Base-by-base conservation (phyloP, 768 basidiomycete genomes). In the Tephrocybe sp. region DNA sequence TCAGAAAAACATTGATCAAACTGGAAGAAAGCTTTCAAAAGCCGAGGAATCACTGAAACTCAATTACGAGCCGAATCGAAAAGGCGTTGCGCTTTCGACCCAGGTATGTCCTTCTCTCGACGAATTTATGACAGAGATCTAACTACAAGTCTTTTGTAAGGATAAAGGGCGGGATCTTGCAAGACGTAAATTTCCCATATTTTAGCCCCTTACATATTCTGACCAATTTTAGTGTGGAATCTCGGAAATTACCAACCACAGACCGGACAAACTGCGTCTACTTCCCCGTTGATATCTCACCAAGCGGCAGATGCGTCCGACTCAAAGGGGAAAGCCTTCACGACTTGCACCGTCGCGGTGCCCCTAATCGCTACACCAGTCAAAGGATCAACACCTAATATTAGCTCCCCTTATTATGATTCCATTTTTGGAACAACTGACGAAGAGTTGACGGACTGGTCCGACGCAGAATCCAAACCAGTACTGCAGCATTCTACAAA, bases 401-500 rank as follows among this genome's bases (percentile, higher is more conserved):
- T 20, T 17, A 50, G 41, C 1, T 43, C 54, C 23, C 58, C 53
- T 21, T 42, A 47, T 21, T 44, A 54, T 34, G 61, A 61, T 33
- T 57, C 60, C 12, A 54, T 59, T 33, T 62, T 62, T 25, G 62
- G 61, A 30, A 51, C 54, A 12, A 60, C 50, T 18, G 58, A 60
- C 21, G 63, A 67, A 41, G 65, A 65, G 18, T 50, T 65, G 44
- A 58, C 64, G 9, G 66, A 66, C 18, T 36, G 61, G 36, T 63
- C 64, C 28, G 63, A 59, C 18, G 20, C 3, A 23, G 64, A 60
- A 34, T 3, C 25, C 18, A 26, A 45, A 4, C 15, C 24, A 17
- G 20, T 9, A 14, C 17, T 36, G 14, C 48, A 45, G 17, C 48
- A 39, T 26, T 42, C 45, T 4, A 15, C 34, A 4, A 49, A 32